phyloP scores from a whole-genome alignment of 2,329 filamentous ascomycete species.

The Talaromyces funiculosus region DNA sequence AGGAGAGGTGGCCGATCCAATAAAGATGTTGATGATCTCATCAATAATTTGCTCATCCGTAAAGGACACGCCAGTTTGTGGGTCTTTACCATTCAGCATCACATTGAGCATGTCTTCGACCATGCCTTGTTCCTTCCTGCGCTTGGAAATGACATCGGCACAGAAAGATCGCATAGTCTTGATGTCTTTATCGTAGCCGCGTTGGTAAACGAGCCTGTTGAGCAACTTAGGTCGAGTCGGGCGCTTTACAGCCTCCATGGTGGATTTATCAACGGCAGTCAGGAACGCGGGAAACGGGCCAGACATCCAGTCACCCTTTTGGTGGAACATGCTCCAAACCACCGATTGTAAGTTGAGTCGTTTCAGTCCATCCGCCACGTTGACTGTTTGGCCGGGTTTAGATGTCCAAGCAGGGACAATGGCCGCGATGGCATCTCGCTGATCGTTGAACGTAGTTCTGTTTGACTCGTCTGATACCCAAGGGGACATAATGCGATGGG shows the following conservation, averaged over 20 bases:
- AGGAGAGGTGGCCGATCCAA: conserved; percentile 64
- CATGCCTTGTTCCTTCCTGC: conserved; percentile 49
- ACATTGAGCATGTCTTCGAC: conserved; percentile 58
- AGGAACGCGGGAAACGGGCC: conserved; percentile 48
- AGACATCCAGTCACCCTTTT: conserved; percentile 44
- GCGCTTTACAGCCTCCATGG: conserved; percentile 52
- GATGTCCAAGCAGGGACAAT: conserved; percentile 49
- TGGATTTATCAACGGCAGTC: conserved; percentile 51
- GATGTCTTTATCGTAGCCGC: conserved; percentile 52
- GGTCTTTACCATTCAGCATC: conserved; percentile 55
- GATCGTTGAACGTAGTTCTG: conserved; percentile 41
- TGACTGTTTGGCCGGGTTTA: conserved; percentile 36
- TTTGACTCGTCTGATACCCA: conserved; percentile 40
- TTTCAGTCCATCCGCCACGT: conserved; percentile 48
- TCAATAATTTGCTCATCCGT: conserved; percentile 58
- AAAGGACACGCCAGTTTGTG: conserved; percentile 55
- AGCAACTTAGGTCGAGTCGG: conserved; percentile 48
- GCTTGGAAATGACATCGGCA: conserved; percentile 52
- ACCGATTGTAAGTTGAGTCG: conserved; percentile 50
- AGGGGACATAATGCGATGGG: conserved; percentile 48
- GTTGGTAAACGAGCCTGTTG: conserved; percentile 49
- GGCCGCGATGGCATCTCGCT: conserved; percentile 47
- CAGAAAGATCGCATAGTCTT: conserved; percentile 52
- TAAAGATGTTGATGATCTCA: conserved; percentile 63
- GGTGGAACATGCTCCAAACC: conserved; percentile 48